phyloP scores from a whole-genome alignment of 1,139 yeast species.

The Pichia cactophila region DNA sequence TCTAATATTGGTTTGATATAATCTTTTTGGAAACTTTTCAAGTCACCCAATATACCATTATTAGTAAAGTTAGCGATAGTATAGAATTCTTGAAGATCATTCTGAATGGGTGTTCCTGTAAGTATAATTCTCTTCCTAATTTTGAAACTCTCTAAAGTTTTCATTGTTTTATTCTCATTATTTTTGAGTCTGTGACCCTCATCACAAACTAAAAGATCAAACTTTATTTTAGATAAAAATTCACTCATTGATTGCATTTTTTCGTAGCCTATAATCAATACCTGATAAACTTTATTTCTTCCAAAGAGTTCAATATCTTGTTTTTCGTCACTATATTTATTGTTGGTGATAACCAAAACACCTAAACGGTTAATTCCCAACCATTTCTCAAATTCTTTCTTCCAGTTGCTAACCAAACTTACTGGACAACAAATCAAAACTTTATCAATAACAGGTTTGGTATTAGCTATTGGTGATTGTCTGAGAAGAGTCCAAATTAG shows the following conservation, averaged over 20 bases:
- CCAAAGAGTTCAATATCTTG: slow-evolving; percentile 56
- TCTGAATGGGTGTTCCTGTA: slow-evolving; percentile 94
- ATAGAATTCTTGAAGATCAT: slow-evolving; percentile 77
- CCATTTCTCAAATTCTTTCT: slow-evolving; percentile 85
- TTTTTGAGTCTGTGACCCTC: slow-evolving; percentile 89
- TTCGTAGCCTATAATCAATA: slow-evolving; percentile 83
- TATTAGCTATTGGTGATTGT: slow-evolving; percentile 51
- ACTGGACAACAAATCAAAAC: slow-evolving; percentile 87
- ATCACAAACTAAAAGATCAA: slow-evolving; percentile 83
- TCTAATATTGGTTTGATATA: slow-evolving; percentile 65
- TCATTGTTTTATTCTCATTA: slow-evolving; percentile 59
- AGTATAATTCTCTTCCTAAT: slow-evolving; percentile 55
- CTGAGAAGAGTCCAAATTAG: slow-evolving; percentile 76
- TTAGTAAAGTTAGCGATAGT: slow-evolving; percentile 76
- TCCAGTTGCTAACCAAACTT: slow-evolving; percentile 84
- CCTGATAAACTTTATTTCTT: slow-evolving; percentile 67
- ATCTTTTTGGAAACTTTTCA: slow-evolving; percentile 53
- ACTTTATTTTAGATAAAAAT: slow-evolving; percentile 39
- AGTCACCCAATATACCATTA: slow-evolving; percentile 69
- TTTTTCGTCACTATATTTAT: slow-evolving; percentile 46
- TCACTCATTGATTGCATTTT: slow-evolving; percentile 53
- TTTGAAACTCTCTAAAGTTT: slow-evolving; percentile 49
- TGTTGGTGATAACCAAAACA: slow-evolving; percentile 45
- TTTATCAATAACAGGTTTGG: slow-evolving; percentile 38
- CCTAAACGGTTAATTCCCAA: slow-evolving; percentile 53